Evolutionary conservation across 768 basidiomycete genomes (phyloP), one percentile per base, ranked within the genome.

Genomic region (Lentinula sp.): DNA sequence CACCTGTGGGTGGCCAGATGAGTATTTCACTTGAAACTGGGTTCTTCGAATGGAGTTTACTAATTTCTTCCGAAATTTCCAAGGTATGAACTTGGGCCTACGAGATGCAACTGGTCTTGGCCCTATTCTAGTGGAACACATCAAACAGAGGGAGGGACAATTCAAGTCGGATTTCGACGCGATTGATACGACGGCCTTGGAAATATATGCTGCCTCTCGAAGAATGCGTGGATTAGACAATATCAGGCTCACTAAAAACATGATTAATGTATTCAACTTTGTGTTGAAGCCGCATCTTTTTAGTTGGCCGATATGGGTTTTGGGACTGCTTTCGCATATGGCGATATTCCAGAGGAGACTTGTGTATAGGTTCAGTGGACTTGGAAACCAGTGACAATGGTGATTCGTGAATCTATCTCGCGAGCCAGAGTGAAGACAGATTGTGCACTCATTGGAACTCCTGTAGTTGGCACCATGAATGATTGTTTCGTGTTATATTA

Each of bases 61-160:
- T 35, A n/a, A 33, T n/a, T 15, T 32, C 5, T 8, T 13, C 6
- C 69, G 69, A 48, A 9, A 20, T 48, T 18, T 28, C 28, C 68
- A 70, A 59, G 70, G 70, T 36, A 70, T 71, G 69, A 71, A 71
- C 53, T 62, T 71, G 13, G 70, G 70, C 6, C 45, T 71, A 9
- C 62, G 69, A 35, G 70, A 71, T 51, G 68, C 67, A 12, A 55
- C 69, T 5, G 59, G 59, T 16, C 62, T 69, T 8, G 70, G 65
- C 15, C 54, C 63, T 18, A 61, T 66, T 1, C 53, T 71, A 41
- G 65, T 61, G 5, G 55, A 59, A 33, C 67, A 66, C 45, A 61
- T 69, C 33, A 43, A 10, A 46, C 48, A 23, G 18, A n/a, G 48
- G 28, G 32, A 43, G 16, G 9, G 10, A 9, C 6, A 18, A 33